These are phyloP conservation scores for Boeremia lycopersici DNA, from an alignment of 2,329 filamentous ascomycete species.

Conservation along the genomic window DNA sequence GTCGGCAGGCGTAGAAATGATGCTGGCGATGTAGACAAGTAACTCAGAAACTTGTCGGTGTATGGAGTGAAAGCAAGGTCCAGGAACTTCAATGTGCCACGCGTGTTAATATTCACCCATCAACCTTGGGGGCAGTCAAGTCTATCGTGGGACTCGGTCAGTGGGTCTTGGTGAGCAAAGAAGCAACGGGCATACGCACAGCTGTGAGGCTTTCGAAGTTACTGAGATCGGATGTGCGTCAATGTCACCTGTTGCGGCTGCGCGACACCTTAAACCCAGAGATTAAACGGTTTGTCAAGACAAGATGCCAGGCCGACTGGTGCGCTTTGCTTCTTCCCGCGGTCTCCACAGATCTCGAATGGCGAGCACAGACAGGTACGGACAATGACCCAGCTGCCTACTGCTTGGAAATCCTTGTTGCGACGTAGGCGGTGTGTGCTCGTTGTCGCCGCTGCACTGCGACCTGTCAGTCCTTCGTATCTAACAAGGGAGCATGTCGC, in stretches of 20 bases:
- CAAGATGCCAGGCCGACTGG: constrained; percentile 31
- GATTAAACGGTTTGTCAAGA: constrained; percentile 38
- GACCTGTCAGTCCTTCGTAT: constrained; percentile 43
- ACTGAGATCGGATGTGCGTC: constrained; percentile 20
- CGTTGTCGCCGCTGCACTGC: constrained; percentile 33
- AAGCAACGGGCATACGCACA: constrained; percentile 18
- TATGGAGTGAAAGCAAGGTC: neutral
- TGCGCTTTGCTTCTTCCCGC: constrained; percentile 47
- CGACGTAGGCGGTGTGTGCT: constrained; percentile 39
- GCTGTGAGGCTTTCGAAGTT: constrained; percentile 14
- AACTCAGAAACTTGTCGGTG: constrained; percentile 8
- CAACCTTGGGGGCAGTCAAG: constrained; percentile 14
- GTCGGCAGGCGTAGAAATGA: constrained; percentile 31
- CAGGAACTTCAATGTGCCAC: constrained; percentile 33
- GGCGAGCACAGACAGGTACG: constrained; percentile 43
- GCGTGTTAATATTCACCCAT: constrained; percentile 24
- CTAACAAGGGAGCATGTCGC: constrained; percentile 35
- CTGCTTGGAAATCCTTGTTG: constrained; percentile 35
- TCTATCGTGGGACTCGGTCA: constrained; percentile 26
- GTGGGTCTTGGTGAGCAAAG: constrained; percentile 11
- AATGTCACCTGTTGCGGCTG: constrained; percentile 36
- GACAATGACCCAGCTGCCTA: constrained; percentile 26
- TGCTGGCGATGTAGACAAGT: constrained; percentile 15
- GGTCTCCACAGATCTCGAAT: constrained; percentile 47
- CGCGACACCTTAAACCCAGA: constrained; percentile 42